Evolutionary conservation across 2,329 filamentous ascomycete genomes (phyloP), one percentile per base, ranked within the genome.

Genomic region (Ophiobolus disseminans): DNA sequence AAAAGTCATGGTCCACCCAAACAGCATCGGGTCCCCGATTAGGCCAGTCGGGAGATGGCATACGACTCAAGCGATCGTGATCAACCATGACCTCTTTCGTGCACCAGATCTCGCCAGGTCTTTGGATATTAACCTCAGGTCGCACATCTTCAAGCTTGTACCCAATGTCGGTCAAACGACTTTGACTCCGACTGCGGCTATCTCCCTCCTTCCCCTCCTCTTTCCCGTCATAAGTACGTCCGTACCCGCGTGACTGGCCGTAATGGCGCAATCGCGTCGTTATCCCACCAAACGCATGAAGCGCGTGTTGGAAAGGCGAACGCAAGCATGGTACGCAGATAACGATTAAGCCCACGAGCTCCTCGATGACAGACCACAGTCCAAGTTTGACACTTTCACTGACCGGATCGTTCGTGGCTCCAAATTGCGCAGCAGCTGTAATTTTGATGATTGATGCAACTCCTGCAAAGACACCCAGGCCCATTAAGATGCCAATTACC

Each of bases 291-390:
- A 55, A 55, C 38, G 55, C 45, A 19, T 46, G 43, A 11, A 59
- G 50, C 10, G 40, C 44, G 19, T 32, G 47, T 21, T 62, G 50
- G 43, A 62, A 62, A 3, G 52, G 58, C 5, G 57, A 48, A 7
- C 57, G 56, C 22, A 68, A 49, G 31, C 53, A 60, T 1, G 65
- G 63, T 20, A 67, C 45, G 31, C 60, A 62, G 2, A 61, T 59
- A 3, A 58, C 62, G 16, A 67, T 58, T 3, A 67, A 56, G 2
- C 57, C 54, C 1, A 45, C 30, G 17, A 66, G 59, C 25, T 57
- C 52, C 39, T 68, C 65, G 14, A 67, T 42, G 3, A 60, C 53
- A 13, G 48, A 50, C 63, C 63, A 67, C 14, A 67, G 46, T 0
- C 50, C 53, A 5, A 66, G 48, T 10, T 47, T 37, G 31, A 62